A percentile compares a stretch with the other conserved stretches of the same genome.
Conservation (phyloP, 768 basidiomycete genomes). For the Rhodotorula kratochvilovae region DNA sequence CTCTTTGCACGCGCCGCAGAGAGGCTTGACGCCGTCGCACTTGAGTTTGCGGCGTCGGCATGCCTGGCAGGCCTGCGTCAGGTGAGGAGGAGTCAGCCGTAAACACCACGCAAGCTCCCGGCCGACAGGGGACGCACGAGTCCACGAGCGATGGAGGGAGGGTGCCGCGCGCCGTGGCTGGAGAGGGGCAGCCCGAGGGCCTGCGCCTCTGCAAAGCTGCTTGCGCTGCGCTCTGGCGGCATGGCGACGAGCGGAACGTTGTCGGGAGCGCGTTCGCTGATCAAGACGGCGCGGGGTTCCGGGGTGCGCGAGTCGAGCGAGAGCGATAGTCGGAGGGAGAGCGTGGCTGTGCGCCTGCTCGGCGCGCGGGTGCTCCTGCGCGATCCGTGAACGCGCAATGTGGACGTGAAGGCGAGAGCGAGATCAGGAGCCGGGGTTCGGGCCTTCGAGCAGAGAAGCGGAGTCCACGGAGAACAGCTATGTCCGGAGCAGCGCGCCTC, state of each 20-base stretch:
- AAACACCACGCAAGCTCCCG: no score
- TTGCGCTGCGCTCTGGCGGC: conserved; percentile 13
- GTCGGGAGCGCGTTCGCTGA: neutral
- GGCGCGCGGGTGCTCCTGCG: no score
- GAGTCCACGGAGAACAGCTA: no score
- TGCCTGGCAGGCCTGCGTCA: conserved; percentile 4
- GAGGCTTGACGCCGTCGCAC: conserved; percentile 23
- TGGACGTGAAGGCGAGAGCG: no score
- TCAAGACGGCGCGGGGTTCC: no score
- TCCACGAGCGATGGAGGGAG: conserved; percentile 7
- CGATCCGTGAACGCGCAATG: no score
- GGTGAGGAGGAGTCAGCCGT: neutral
- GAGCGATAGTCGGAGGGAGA: no score
- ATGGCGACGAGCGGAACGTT: neutral
- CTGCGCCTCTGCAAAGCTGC: neutral
- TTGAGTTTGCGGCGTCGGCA: conserved; percentile 26
- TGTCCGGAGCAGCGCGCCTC: no score
- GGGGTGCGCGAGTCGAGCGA: no score
- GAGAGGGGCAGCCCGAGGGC: neutral
- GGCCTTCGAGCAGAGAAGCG: no score
- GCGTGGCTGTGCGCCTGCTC: no score
- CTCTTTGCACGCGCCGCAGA: conserved; percentile 1
- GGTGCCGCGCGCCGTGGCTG: neutral
- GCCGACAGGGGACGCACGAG: neutral
- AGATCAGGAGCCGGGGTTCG: no score